These are phyloP conservation scores for Geotrichum phurueaensis DNA, from an alignment of 1,139 yeast genomes.

Conservation along the genomic window DNA sequence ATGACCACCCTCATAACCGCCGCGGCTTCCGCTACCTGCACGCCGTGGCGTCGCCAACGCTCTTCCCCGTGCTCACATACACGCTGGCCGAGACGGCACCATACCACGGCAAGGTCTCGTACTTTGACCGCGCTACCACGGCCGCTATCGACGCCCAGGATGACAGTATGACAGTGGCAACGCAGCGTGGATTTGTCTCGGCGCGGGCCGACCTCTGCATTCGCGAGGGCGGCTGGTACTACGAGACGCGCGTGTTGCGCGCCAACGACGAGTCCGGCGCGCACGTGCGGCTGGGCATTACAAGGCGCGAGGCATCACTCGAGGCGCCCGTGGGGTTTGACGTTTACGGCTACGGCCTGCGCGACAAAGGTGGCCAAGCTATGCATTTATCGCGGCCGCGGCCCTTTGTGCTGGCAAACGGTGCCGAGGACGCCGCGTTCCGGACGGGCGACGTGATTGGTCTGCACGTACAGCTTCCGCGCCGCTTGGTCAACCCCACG, in stretches of 20 bases:
- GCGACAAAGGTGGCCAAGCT: conserved; percentile 76
- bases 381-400: conserved; percentile 69
- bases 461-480: conserved; percentile 66
- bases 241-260: conserved; percentile 58
- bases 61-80: conserved; percentile 53
- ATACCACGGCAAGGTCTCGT: conserved; percentile 52
- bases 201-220: conserved; percentile 70
- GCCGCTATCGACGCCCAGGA: conserved; percentile 41
- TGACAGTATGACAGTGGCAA: conserved; percentile 43
- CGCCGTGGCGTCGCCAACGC: conserved; percentile 64
- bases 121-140: conserved; percentile 68
- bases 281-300: conserved; percentile 79
- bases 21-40: conserved; percentile 79
- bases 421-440: conserved; percentile 42
- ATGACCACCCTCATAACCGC: conserved; percentile 74
- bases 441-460: conserved; percentile 79
- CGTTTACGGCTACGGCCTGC: conserved; percentile 84
- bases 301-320: conserved; percentile 76
- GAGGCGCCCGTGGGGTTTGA: conserved; percentile 97
- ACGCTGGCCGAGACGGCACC: conserved; percentile 74
- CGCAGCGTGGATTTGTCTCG: conserved; percentile 70
- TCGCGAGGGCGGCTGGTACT: conserved; percentile 73
- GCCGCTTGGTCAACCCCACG: conserved; percentile 12
- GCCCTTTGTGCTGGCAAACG: conserved; percentile 39
- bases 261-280: conserved; percentile 35